Conservation (phyloP, 129 eudicot species). For the Erigeron canadensis region DNA sequence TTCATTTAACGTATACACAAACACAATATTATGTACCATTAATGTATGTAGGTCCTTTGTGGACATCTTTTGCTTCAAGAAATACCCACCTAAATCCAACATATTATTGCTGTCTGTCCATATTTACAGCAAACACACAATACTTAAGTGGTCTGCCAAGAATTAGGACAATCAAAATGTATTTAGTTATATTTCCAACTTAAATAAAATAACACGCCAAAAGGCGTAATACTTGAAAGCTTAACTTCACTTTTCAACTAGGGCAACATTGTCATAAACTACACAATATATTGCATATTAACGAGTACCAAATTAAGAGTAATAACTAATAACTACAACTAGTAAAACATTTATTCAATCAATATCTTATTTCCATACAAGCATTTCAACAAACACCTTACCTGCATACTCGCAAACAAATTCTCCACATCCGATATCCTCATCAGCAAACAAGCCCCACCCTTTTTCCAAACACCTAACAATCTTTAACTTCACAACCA, state of each 20-base stretch:
- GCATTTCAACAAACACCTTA: conserved; percentile 30
- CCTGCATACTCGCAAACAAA: conserved; percentile 96
- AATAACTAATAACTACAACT: not conserved
- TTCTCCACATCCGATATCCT: conserved; percentile 45
- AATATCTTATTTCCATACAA: not conserved
- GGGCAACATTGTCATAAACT: not conserved
- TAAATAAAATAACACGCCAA: not conserved
- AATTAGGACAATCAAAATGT: conserved; percentile 36
- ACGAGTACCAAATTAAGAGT: not conserved
- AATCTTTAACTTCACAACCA: conserved; percentile 51
- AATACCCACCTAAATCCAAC: conserved; percentile 39
- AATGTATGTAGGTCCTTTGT: conserved; percentile 27
- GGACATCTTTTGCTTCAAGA: conserved; percentile 22
- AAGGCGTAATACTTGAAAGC: too few species aligned
- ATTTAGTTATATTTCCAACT: too few species aligned
- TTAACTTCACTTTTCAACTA: too few species aligned
- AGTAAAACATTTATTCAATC: not conserved
- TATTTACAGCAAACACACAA: conserved; percentile 37
- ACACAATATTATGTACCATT: not conserved
- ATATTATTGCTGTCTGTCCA: conserved; percentile 33
- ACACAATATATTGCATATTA: not conserved
- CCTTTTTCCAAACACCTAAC: conserved; percentile 59
- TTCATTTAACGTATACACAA: not conserved
- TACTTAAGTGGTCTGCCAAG: conserved; percentile 34
- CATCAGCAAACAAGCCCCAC: conserved; percentile 76